Percentiles rank a stretch among this genome's conserved stretches.
phyloP scores from a whole-genome alignment of 192 early-diverging fungal genomes.

The Backusella psychrophila region DNA sequence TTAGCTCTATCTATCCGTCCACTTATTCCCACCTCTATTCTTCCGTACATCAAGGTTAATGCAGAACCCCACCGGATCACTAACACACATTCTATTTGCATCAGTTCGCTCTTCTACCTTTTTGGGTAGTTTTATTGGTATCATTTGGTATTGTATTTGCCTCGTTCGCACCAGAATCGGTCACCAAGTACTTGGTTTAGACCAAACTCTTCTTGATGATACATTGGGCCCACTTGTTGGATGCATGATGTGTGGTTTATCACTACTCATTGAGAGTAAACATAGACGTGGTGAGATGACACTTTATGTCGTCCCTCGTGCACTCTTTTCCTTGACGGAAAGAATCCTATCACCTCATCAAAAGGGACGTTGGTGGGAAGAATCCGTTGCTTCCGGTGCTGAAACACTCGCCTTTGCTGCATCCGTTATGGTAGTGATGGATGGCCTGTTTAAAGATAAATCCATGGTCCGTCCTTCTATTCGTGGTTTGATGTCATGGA shows the following conservation, averaged over 20 bases:
- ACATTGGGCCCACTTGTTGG: constrained; percentile 50
- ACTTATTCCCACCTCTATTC: constrained; percentile 54
- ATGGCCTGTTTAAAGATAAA: constrained; percentile 42
- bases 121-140: constrained; percentile 51
- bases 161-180: constrained; percentile 45
- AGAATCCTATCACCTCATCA: constrained; percentile 39
- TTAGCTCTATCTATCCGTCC: constrained; percentile 63
- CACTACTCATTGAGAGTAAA: constrained; percentile 62
- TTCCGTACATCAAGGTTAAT: constrained; percentile 44
- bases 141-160: constrained; percentile 56
- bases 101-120: constrained; percentile 52
- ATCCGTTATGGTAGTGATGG: constrained; percentile 49
- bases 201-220: constrained; percentile 38
- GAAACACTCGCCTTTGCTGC: constrained; percentile 51
- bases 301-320: constrained; percentile 49
- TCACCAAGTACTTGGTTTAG: constrained; percentile 32
- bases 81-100: constrained; percentile 40
- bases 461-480: constrained; percentile 52
- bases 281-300: constrained; percentile 53
- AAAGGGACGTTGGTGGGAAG: constrained; percentile 32
- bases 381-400: constrained; percentile 19
- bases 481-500: constrained; percentile 52
- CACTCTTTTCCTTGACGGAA: constrained; percentile 48
- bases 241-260: constrained; percentile 60
- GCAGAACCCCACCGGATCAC: constrained; percentile 28